Percentiles rank a stretch among this genome's conserved stretches.
Evolutionary conservation across 192 early-diverging fungal genomes (phyloP).

Genomic region (Kappamyces sp.): DNA sequence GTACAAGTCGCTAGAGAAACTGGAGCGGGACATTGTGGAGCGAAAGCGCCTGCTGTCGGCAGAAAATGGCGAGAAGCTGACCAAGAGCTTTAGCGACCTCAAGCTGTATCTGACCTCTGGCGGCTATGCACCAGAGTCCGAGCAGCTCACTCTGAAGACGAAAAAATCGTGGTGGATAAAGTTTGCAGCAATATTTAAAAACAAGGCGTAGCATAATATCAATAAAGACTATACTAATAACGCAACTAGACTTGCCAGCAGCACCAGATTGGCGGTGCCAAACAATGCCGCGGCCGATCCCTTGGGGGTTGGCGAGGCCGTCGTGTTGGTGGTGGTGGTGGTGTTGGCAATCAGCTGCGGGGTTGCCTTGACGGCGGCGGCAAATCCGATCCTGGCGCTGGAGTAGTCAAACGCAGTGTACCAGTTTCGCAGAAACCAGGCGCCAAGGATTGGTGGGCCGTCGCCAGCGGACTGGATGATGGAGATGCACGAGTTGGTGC

Average conservation of each 20-base stretch:
- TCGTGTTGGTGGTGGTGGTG: too few relatives aligned
- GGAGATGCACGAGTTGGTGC: constrained; percentile 1
- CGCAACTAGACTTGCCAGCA: too few relatives aligned
- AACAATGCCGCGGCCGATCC: too few relatives aligned
- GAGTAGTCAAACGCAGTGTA: constrained; percentile 8
- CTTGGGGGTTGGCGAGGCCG: too few relatives aligned
- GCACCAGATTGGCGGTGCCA: too few relatives aligned
- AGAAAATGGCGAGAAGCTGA: constrained; percentile 21
- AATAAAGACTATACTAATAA: too few relatives aligned
- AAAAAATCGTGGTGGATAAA: constrained; percentile 15
- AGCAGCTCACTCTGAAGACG: constrained; percentile 5
- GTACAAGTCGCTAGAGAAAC: constrained; percentile 22
- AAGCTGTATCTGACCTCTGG: constrained; percentile 24
- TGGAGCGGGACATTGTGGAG: constrained; percentile 30
- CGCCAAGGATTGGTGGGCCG: constrained; percentile 4
- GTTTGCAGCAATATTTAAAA: neutral
- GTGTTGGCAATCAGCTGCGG: too few relatives aligned
- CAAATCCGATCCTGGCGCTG: neutral
- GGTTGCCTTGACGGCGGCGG: too few relatives aligned
- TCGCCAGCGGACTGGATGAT: constrained; percentile 3
- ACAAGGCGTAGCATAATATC: too few relatives aligned
- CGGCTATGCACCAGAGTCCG: neutral
- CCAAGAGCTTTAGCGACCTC: constrained; percentile 26
- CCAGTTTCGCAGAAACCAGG: constrained; percentile 7
- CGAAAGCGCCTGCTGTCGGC: constrained; percentile 19